Evolutionary conservation across 371 early-diverging fungal species (phyloP).

Genomic region (Saksenaea vasiformis): DNA sequence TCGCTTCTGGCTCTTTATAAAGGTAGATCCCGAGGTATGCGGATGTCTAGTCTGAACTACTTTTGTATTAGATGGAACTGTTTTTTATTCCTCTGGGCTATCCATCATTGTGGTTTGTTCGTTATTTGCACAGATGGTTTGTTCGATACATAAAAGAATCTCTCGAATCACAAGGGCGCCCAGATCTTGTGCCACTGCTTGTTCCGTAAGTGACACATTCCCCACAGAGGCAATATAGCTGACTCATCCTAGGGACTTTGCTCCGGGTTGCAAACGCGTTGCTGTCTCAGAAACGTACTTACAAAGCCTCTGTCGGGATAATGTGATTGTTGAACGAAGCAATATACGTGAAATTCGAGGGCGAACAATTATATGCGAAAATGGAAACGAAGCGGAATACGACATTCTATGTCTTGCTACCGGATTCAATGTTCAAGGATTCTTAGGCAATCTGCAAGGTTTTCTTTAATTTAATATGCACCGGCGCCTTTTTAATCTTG

Average conservation of each 20-base stretch:
- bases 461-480: conserved; percentile 3
- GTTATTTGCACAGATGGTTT: neutral
- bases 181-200: conserved; percentile 15
- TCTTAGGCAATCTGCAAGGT: conserved; percentile 29
- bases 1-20: conserved; percentile 12
- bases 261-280: conserved; percentile 34
- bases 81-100: conserved; percentile 3
- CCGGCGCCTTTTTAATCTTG: conserved; percentile 1
- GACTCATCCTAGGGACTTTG: conserved; percentile 4
- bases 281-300: conserved; percentile 24
- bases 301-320: conserved; percentile 17
- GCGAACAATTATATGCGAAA: conserved; percentile 19
- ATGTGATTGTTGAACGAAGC: conserved; percentile 21
- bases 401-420: conserved; percentile 33
- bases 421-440: conserved; percentile 29
- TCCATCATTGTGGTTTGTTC: neutral
- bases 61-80: conserved; percentile 10
- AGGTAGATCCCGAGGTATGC: conserved; percentile 4
- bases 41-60: neutral
- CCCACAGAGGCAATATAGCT: neutral
- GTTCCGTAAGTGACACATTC: conserved; percentile 12
- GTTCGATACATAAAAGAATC: conserved; percentile 11
- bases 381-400: conserved; percentile 22
- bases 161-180: conserved; percentile 15
- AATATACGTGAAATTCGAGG: conserved; percentile 19